Conservation (phyloP, 441 rosid species). For the Populus trichocarpa region DNA sequence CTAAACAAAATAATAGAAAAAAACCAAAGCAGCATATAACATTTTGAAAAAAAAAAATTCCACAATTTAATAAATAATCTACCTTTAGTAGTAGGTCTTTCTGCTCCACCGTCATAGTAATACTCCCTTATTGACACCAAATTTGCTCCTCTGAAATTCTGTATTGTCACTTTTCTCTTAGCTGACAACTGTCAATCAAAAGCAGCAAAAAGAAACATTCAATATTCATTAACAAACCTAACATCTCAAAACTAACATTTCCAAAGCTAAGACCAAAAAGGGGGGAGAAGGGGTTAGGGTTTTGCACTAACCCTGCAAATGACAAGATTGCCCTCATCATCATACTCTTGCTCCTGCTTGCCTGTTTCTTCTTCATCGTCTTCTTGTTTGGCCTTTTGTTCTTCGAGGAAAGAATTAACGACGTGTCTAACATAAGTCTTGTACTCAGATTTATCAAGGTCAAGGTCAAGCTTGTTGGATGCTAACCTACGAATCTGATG, state of each 20-base stretch:
- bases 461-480: slow-evolving; percentile 53
- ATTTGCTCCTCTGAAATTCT: slow-evolving; percentile 67
- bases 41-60: not conserved
- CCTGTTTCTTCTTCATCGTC: slow-evolving; percentile 19
- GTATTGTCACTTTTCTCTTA: slow-evolving; percentile 80
- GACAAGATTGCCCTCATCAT: slow-evolving; percentile 78
- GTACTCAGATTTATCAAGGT: slow-evolving; percentile 57
- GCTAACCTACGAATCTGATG: slow-evolving; percentile 64
- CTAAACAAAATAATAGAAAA: not conserved
- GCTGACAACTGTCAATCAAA: slow-evolving; percentile 42
- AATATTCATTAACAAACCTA: not conserved
- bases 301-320: slow-evolving; percentile 56
- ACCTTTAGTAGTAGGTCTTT: slow-evolving; percentile 85
- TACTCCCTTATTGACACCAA: slow-evolving; percentile 86
- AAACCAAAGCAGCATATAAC: not conserved
- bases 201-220: not conserved
- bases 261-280: not conserved
- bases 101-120: slow-evolving; percentile 75
- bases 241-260: not conserved
- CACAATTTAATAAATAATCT: not conserved
- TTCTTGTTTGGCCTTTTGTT: slow-evolving; percentile 37
- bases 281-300: not conserved
- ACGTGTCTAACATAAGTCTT: slow-evolving; percentile 56
- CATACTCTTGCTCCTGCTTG: slow-evolving; percentile 40
- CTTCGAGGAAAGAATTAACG: slow-evolving; percentile 62